Conservation (phyloP, 352 stramenopile genomes). For the Globisporangium nunn region DNA sequence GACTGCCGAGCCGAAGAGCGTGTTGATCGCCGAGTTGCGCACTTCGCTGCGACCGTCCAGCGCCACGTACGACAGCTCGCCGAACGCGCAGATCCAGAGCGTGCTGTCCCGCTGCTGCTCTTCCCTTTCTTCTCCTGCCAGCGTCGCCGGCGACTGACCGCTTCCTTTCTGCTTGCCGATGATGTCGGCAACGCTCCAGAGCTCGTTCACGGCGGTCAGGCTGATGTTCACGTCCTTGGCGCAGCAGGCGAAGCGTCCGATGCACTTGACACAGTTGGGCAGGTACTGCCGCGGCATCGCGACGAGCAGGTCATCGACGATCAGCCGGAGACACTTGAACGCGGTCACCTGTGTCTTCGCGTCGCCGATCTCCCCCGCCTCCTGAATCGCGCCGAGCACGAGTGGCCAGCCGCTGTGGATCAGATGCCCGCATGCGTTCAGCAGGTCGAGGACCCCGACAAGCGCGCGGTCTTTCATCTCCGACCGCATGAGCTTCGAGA, state of each 20-base stretch:
- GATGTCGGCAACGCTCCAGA: conserved; percentile 92
- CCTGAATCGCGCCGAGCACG: conserved; percentile 55
- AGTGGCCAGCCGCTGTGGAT: conserved; percentile 65
- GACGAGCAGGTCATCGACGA: conserved; percentile 95
- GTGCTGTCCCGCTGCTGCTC: conserved; percentile 3
- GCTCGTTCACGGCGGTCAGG: conserved; percentile 94
- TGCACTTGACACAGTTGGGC: conserved; percentile 86
- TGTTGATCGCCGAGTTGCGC: conserved; percentile 96
- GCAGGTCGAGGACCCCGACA: conserved; percentile 61
- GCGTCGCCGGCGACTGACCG: not conserved
- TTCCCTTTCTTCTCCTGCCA: too few relatives aligned
- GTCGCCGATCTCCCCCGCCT: conserved; percentile 59
- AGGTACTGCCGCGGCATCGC: conserved; percentile 69
- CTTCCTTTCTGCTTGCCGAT: conserved; percentile 54
- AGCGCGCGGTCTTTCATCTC: conserved; percentile 76
- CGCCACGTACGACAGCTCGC: conserved; percentile 82
- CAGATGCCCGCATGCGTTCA: conserved; percentile 71
- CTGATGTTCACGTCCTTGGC: conserved; percentile 97
- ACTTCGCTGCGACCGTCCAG: conserved; percentile 92
- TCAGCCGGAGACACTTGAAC: conserved; percentile 96
- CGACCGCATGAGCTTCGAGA: conserved; percentile 53
- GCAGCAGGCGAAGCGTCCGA: conserved; percentile 89
- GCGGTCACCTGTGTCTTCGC: conserved; percentile 73
- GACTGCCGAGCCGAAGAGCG: conserved; percentile 95
- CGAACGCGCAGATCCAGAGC: conserved; percentile 65